A percentile compares a stretch with the other conserved stretches of the same genome.
phyloP scores from a whole-genome alignment of 2,329 filamentous ascomycete species.

The Colletotrichum sp. region DNA sequence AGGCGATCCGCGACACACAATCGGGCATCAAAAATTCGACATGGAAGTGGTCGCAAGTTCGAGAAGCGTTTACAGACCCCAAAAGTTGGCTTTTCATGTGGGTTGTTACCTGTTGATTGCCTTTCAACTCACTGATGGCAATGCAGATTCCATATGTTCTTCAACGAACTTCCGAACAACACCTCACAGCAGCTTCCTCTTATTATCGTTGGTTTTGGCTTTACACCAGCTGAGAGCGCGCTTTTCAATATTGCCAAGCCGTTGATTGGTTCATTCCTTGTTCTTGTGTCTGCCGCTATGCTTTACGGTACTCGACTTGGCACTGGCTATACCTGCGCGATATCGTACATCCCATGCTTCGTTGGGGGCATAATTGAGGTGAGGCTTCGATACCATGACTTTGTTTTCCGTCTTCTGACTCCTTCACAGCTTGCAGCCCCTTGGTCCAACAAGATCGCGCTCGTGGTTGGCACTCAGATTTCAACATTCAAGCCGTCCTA shows the following conservation, averaged over 20 bases:
- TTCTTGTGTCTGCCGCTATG: conserved; percentile 25
- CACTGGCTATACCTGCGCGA: conserved; percentile 28
- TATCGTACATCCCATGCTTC: conserved; percentile 28
- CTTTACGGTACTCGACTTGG: conserved; percentile 24
- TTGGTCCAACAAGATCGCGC: conserved; percentile 31
- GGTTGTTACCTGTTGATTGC: background rate
- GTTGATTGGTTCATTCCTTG: conserved; percentile 20
- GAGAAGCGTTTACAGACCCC: conserved; percentile 23
- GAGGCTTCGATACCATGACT: background rate
- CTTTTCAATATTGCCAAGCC: conserved; percentile 28
- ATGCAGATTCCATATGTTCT: conserved; percentile 28
- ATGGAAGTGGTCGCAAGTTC: conserved; percentile 27
- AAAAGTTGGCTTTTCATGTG: conserved; percentile 27
- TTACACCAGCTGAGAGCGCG: conserved; percentile 27
- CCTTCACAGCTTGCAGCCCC: conserved; percentile 19
- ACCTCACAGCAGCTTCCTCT: conserved; percentile 28
- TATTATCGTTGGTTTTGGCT: conserved; percentile 27
- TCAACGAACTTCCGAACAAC: conserved; percentile 30
- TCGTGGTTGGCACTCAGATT: conserved; percentile 31
- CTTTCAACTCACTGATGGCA: background rate
- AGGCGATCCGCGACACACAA: conserved; percentile 23
- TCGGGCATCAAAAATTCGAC: conserved; percentile 25
- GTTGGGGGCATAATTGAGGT: conserved; percentile 27
- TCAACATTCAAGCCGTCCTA: conserved; percentile 33
- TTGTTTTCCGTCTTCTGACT: background rate